Percentiles rank a stretch among this genome's conserved stretches.
Conservation (phyloP, 179 eudicot genomes). For the Carnegiea gigantea region DNA sequence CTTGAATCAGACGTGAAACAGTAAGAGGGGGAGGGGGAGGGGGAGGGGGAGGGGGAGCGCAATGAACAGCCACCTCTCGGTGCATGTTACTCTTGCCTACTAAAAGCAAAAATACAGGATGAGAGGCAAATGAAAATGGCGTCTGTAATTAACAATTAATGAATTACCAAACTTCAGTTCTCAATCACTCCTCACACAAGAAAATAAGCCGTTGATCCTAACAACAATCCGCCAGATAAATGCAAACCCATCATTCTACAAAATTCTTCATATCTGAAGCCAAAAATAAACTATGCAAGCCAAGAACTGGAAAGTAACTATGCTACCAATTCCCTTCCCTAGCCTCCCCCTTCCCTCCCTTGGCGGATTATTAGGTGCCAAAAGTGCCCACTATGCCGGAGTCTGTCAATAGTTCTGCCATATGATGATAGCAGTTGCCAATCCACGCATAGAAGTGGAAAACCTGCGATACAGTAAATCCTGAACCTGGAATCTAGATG, state of each 20-base stretch:
- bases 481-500: not conserved
- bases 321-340: not conserved
- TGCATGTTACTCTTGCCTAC: no score
- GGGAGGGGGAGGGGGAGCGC: no score
- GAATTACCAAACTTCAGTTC: slow-evolving; percentile 5
- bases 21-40: no score
- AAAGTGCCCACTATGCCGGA: not conserved
- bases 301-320: slow-evolving; percentile 1
- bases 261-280: slow-evolving; percentile 22
- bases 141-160: not conserved
- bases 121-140: not conserved
- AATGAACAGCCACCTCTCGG: no score
- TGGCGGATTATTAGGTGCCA: not conserved
- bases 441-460: not conserved
- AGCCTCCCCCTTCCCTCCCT: not conserved
- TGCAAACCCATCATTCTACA: slow-evolving; percentile 17
- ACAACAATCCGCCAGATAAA: slow-evolving; percentile 11
- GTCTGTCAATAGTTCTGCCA: not conserved
- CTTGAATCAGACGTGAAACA: no score
- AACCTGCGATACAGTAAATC: not conserved
- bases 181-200: slow-evolving; percentile 3
- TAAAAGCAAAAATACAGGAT: not conserved
- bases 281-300: slow-evolving; percentile 13
- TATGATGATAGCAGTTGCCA: not conserved
- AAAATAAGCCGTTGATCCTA: slow-evolving; percentile 11